Conservation (phyloP, 495 filamentous ascomycete species). For the Talaromyces proteolyticus region DNA sequence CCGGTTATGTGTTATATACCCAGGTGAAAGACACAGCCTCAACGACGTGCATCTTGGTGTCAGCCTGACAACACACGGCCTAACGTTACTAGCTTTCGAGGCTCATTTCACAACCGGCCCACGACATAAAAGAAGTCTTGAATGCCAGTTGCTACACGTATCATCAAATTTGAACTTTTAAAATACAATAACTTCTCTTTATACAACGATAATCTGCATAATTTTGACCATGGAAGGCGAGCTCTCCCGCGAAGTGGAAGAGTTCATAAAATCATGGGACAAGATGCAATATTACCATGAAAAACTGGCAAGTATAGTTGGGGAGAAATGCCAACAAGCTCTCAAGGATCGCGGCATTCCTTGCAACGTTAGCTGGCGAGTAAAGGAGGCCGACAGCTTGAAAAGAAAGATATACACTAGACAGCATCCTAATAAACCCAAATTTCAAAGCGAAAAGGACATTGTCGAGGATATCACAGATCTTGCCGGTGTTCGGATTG, state of each 20-base stretch:
- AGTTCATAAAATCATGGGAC: background rate
- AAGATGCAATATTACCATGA: background rate
- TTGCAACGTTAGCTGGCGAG: background rate
- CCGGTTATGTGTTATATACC: too few relatives aligned
- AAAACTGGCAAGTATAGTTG: background rate
- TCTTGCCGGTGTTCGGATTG: constrained; percentile 13
- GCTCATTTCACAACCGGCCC: too few relatives aligned
- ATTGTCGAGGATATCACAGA: constrained; percentile 14
- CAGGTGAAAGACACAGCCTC: too few relatives aligned
- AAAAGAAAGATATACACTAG: background rate
- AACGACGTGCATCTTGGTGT: too few relatives aligned
- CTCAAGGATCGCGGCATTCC: background rate
- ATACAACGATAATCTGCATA: too few relatives aligned
- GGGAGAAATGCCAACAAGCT: background rate
- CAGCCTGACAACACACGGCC: too few relatives aligned
- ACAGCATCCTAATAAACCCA: background rate
- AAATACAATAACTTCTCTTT: too few relatives aligned
- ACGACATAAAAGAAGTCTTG: too few relatives aligned
- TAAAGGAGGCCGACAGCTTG: background rate
- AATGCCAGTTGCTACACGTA: too few relatives aligned
- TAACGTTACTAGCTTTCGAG: too few relatives aligned
- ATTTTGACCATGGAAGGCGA: too few relatives aligned
- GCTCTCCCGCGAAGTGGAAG: background rate
- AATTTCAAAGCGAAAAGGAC: background rate
- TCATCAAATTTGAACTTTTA: too few relatives aligned